These are phyloP conservation scores for Nicotiana noctiflora DNA, from an alignment of 257 asterid species.

Conservation along the genomic window DNA sequence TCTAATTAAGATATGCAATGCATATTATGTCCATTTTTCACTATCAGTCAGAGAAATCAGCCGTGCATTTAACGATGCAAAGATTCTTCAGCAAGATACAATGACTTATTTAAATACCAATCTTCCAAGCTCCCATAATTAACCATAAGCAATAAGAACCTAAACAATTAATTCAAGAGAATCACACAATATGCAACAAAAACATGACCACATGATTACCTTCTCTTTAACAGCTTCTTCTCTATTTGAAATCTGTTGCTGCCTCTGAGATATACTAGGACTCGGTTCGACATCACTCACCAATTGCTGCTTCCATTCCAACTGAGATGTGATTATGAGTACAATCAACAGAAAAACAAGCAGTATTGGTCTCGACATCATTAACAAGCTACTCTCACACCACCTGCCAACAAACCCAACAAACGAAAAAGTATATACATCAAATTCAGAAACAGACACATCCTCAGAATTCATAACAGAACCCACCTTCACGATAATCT, in stretches of 20 bases:
- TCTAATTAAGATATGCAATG: neutral
- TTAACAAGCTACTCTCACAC: slow-evolving; percentile 31
- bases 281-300: slow-evolving; percentile 50
- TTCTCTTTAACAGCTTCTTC: slow-evolving; percentile 74
- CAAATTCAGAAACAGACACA: neutral
- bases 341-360: slow-evolving; percentile 62
- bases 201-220: slow-evolving; percentile 27
- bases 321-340: slow-evolving; percentile 69
- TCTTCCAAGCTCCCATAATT: neutral
- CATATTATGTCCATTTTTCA: neutral
- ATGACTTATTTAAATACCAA: neutral
- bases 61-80: neutral
- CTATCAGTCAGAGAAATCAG: neutral
- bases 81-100: neutral
- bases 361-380: slow-evolving; percentile 74
- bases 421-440: neutral
- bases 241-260: slow-evolving; percentile 48
- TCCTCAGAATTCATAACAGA: neutral
- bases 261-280: slow-evolving; percentile 58
- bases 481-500: neutral
- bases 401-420: slow-evolving; percentile 27
- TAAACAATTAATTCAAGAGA: neutral
- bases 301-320: slow-evolving; percentile 83
- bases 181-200: neutral
- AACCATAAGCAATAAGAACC: neutral